Evolutionary conservation across 2,329 filamentous ascomycete species (phyloP), one percentile per base, ranked within the genome.

Genomic region (Zopfia rhizophila): DNA sequence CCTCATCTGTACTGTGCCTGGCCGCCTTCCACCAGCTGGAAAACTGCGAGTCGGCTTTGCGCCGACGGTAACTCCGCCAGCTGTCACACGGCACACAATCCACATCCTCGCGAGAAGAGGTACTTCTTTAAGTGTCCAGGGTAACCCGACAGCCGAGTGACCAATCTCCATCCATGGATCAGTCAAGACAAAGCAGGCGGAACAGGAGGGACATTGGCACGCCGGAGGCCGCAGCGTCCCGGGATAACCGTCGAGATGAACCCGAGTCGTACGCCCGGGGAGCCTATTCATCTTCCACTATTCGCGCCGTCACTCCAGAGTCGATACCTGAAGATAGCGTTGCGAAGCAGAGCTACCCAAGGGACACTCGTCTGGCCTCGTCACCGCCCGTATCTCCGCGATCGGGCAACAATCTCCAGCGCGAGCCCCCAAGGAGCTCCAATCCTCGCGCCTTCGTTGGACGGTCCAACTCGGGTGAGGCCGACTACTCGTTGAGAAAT

Each of bases 281-380:
- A 14, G 18, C 47, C 31, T 52, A 55, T 37, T 64, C 44, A 7
- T 71, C 75, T 55, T 63, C 68, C 53, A 82, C 81, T 32, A 82
- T 87, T 61, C 83, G 87, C 53, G 75, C 85, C 45, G 84, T 89
- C 54, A 89, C 86, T 51, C 86, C 87, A 55, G 87, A 90, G 30
- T 60, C 56, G 4, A 61, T 63, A 11, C 60, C 63, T 14, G 62
- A 63, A 37, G 52, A 60, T 41, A 44, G 50, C 29, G 51, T 62
- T 14, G 51, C 52, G 28, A 28, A 47, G 42, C 45, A 44, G 33
- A 38, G 33, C 44, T 41, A 48, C 48, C 45, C 45, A 44, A 10
- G 29, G 38, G 33, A 48, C 23, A 21, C 45, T 45, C 36, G 37
- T n/a, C 13, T 49, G 14, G 35, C 37, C 14, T 36, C 51, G 25